A percentile compares a stretch with the other conserved stretches of the same genome.
Evolutionary conservation across 78 protist species (phyloP).

Genomic region (Dictyostelium purpureum): DNA sequence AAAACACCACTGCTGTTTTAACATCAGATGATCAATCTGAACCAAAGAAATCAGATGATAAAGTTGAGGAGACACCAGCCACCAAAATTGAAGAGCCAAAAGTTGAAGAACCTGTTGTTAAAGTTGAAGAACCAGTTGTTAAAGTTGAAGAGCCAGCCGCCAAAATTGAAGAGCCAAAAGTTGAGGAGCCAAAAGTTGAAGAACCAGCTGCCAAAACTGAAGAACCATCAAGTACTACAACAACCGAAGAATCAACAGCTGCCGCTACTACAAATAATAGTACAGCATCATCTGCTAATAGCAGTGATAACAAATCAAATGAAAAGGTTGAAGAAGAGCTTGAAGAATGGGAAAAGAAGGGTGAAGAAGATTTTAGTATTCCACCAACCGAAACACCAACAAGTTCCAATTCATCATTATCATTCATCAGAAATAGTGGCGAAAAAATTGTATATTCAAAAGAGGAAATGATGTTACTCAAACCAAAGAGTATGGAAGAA

Average conservation of each 20-base stretch:
- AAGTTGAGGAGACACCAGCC: no score
- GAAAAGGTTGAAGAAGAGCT: slow-evolving; percentile 32
- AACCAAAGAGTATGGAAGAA: slow-evolving; percentile 21
- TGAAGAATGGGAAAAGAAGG: slow-evolving; percentile 68
- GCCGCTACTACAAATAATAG: background rate
- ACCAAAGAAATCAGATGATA: background rate
- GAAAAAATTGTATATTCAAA: slow-evolving; percentile 32
- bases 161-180: no score
- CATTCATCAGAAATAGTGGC: background rate
- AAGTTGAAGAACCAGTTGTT: no score
- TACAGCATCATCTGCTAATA: background rate
- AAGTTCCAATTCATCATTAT: background rate
- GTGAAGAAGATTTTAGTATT: background rate
- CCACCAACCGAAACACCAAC: background rate
- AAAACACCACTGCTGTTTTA: background rate
- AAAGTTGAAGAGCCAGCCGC: background rate
- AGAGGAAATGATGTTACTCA: slow-evolving; percentile 12
- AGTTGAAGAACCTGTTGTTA: no score
- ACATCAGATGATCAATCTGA: background rate
- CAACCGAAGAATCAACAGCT: background rate
- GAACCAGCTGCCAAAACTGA: no score
- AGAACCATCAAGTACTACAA: slow-evolving; percentile 8
- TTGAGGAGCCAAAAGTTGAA: background rate
- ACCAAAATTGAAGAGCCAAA: no score
- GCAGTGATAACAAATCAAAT: background rate